Base-by-base conservation (phyloP, 2,329 filamentous ascomycete genomes). In the Zelopaecilomyces penicillatus region DNA sequence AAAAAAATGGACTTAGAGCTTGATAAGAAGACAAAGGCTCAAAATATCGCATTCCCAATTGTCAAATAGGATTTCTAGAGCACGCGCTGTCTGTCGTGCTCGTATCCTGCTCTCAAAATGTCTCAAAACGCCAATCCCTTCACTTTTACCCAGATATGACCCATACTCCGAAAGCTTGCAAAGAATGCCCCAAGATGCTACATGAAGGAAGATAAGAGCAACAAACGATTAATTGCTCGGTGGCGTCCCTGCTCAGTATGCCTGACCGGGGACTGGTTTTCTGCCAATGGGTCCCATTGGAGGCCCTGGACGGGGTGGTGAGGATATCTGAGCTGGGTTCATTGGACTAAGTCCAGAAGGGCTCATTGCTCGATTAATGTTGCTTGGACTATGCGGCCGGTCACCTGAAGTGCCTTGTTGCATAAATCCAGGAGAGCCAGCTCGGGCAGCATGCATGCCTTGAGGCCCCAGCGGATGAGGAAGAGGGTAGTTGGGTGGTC, bases 251-350 rank as follows among this genome's bases (percentile, higher is more conserved):
- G 33, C 46, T 57, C 42, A 75, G 45, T 70, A 71, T 4, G 74
- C 73, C 58, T 77, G 74, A 32, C 74, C 74, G 5, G 75, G 74
- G 35, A 80, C 70, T 28, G 76, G 74, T 59, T 80, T 80, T 44
- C 75, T 70, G 52, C 63, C 67, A 47, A 77, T 66, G 28, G 70
- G 63, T 35, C 65, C 69, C 30, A 67, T 60, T 34, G 65, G 58
- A 45, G 62, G 63, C 44, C 54, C 59, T 43, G 50, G 63, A 40
- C 52, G 58, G 12, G 59, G 57, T 5, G 55, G 54, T 38, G 19
- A 19, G 19, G 19, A 19, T 19, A 19, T 19, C 19, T 59, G 57
- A 29, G 51, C 60, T 34, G 71, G 70, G 53, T 67, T 71, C 67
- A 75, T 70, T 5, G 69, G 67, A 51, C 68, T 68, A 39, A 70